Conservation (phyloP, 768 basidiomycete genomes). For the Boletus pseudo-olivaceus region DNA sequence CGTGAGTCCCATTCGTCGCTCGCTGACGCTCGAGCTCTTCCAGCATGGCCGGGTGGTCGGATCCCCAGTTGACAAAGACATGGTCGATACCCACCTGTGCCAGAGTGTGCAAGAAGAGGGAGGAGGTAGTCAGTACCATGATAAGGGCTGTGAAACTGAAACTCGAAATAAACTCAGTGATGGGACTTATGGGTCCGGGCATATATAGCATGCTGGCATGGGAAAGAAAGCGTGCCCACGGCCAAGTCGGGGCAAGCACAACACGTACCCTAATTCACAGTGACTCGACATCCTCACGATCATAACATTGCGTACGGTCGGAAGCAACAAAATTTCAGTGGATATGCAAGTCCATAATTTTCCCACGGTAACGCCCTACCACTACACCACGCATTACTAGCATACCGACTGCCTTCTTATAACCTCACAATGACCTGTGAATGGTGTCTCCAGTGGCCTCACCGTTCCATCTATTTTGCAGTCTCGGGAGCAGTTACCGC, state of each 20-base stretch:
- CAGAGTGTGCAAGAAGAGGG: constrained; percentile 57
- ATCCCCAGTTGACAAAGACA: constrained; percentile 74
- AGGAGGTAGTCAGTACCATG: constrained; percentile 55
- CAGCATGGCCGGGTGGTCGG: constrained; percentile 68
- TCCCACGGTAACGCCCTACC: too few relatives aligned
- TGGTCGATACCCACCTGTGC: constrained; percentile 58
- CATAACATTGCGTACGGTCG: too few relatives aligned
- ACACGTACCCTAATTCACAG: too few relatives aligned
- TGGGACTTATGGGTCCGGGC: background rate
- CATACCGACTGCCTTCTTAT: too few relatives aligned
- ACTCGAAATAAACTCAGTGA: background rate
- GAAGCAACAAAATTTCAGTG: too few relatives aligned
- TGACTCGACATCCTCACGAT: too few relatives aligned
- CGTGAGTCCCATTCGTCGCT: constrained; percentile 31
- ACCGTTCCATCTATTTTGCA: background rate
- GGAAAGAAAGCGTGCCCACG: too few relatives aligned
- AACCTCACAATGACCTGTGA: too few relatives aligned
- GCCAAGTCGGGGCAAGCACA: too few relatives aligned
- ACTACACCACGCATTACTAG: too few relatives aligned
- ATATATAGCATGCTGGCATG: background rate
- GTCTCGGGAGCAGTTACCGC: background rate
- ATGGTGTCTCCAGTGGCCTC: too few relatives aligned
- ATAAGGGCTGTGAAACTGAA: background rate
- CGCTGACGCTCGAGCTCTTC: constrained; percentile 65
- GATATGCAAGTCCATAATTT: too few relatives aligned